These are phyloP conservation scores for Luffa acutangula DNA, from an alignment of 306 rosid genomes.

Conservation along the genomic window DNA sequence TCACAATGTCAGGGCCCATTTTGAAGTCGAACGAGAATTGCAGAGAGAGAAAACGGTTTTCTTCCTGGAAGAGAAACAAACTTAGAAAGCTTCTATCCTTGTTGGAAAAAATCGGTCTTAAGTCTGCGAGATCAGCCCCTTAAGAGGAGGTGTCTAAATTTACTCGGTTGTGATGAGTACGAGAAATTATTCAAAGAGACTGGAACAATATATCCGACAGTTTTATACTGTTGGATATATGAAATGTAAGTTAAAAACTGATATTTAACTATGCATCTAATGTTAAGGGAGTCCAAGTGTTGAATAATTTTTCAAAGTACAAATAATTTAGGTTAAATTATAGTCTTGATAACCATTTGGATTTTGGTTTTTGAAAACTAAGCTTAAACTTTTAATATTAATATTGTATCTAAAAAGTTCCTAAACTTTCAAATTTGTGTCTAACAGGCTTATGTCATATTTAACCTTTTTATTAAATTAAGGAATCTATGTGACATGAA, in stretches of 20 bases:
- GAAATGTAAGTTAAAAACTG: not conserved
- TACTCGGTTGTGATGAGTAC: not conserved
- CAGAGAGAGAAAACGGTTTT: conserved; percentile 16
- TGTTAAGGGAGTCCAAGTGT: not conserved
- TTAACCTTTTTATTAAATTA: no score
- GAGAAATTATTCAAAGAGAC: not conserved
- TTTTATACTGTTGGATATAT: not conserved
- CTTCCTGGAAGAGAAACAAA: conserved; percentile 24
- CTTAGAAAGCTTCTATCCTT: conserved; percentile 23
- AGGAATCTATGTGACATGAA: no score
- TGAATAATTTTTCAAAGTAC: not conserved
- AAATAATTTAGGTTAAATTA: no score
- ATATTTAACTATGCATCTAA: not conserved
- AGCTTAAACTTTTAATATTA: no score
- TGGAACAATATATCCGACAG: not conserved
- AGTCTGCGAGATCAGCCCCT: not conserved
- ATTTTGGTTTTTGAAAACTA: no score
- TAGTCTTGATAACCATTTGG: no score
- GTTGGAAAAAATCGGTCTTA: not conserved
- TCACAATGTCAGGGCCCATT: conserved; percentile 8
- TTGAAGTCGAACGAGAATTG: conserved; percentile 16
- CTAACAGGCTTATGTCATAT: no score
- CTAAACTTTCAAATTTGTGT: no score
- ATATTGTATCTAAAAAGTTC: no score
- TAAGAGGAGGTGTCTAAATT: not conserved